These are phyloP conservation scores for Aegilops tauschii DNA, from an alignment of 176 grass and related monocot genomes.

Conservation along the genomic window DNA sequence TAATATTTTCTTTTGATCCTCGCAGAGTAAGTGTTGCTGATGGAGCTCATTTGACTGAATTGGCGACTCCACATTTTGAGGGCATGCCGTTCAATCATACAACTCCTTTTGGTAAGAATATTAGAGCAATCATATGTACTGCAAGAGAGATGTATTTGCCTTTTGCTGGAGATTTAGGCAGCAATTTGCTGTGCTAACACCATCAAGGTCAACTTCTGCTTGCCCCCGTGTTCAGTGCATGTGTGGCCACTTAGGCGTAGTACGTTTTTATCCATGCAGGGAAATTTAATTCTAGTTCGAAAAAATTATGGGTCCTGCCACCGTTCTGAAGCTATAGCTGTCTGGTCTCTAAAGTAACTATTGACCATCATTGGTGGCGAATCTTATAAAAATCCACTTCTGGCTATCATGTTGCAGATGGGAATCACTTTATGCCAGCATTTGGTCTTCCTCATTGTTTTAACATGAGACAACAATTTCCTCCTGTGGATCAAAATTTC, in stretches of 20 bases:
- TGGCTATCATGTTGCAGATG: conserved; percentile 52
- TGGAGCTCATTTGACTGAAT: conserved; percentile 53
- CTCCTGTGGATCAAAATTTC: conserved; percentile 46
- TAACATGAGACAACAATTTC: conserved; percentile 56
- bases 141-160: conserved; percentile 31
- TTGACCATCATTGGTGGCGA: not conserved
- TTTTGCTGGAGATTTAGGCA: not conserved
- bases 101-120: conserved; percentile 46
- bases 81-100: conserved; percentile 37
- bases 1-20: conserved; percentile 38
- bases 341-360: conserved; percentile 2
- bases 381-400: conserved; percentile 4
- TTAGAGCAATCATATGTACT: conserved; percentile 30
- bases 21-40: conserved; percentile 56
- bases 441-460: conserved; percentile 57
- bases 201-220: too few species aligned
- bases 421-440: conserved; percentile 50
- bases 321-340: conserved; percentile 13
- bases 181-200: not conserved
- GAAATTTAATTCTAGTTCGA: conserved; percentile 6
- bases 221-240: not conserved
- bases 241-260: not conserved
- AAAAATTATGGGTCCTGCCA: conserved; percentile 5
- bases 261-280: not conserved
- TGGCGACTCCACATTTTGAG: conserved; percentile 44